Base-by-base conservation (phyloP, 352 stramenopile species). In the Phytophthora fragariaefolia region DNA sequence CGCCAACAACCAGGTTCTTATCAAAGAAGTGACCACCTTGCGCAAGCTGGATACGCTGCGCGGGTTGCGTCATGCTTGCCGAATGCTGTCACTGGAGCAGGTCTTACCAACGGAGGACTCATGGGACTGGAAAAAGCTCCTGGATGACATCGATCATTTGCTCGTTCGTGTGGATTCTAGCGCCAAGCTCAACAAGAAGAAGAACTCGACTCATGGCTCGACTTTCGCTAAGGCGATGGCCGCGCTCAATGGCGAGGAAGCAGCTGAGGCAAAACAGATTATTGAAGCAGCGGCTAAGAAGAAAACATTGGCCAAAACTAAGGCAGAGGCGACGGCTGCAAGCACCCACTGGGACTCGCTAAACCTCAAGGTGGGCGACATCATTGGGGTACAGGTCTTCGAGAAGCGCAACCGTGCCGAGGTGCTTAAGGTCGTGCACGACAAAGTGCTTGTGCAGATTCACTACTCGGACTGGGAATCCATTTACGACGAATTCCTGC, bases 391-490 rank as follows among this genome's bases (percentile, higher is more conserved):
- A 10, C 85, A 92, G 28, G 83, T 92, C 32, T 89, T 87, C 51
- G 83, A 91, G 64, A 91, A 89, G 58, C 81, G 85, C 56, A 91
- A 91, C 48, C 76, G 80, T 26, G 85, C 85, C 4, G 63, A 87
- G 42, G 78, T 93, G 32, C 58, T 88, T 20, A 84, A 88, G 57
- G 74, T 93, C 22, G 80, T 80, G 55, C 68, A 76, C 48, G 82
- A 92, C 58, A 85, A 90, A 68, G 79, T 92, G 53, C 71, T 93
- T 34, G 83, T 91, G 50, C 83, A 91, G 47, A 78, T 93, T 27
- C 85, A 93, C 59, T 93, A 93, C 62, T 79, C 85, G 3, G 81
- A 92, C 65, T 93, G 85, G 85, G 82, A 84, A 20, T 92, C 83
- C 38, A 90, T 93, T 61, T 93, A 93, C 65, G 85, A 93, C 59